Conservation (phyloP, 208 protist species). For the Crithidia acanthocephali region DNA sequence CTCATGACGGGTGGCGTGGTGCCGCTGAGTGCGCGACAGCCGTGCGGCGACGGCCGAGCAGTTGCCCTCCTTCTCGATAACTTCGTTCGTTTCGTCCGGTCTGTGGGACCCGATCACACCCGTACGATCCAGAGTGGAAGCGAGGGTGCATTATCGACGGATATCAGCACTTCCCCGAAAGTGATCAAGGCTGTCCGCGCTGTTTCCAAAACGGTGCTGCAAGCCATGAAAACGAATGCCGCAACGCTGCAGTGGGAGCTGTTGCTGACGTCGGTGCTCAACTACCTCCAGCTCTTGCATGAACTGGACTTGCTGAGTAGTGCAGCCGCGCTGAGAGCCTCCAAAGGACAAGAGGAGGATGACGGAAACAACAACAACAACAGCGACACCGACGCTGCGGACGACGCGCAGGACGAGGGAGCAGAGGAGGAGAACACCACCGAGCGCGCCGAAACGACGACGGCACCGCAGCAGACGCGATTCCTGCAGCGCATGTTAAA, state of each 20-base stretch:
- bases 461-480: constrained; percentile 1
- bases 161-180: background rate
- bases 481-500: constrained; percentile 20
- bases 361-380: background rate
- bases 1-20: constrained; percentile 82
- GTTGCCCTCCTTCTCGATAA: constrained; percentile 44
- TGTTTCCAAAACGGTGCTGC: constrained; percentile 27
- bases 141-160: background rate
- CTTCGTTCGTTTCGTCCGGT: constrained; percentile 33
- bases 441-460: background rate
- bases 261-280: constrained; percentile 26
- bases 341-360: too few relatives aligned
- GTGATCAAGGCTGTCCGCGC: constrained; percentile 19
- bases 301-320: constrained; percentile 17
- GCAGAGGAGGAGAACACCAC: background rate
- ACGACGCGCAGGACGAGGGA: background rate
- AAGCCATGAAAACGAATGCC: constrained; percentile 31
- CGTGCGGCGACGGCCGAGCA: constrained; percentile 49
- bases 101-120: too few relatives aligned
- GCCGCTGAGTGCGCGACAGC: constrained; percentile 73
- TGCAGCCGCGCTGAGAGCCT: background rate
- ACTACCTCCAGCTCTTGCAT: constrained; percentile 24
- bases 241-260: constrained; percentile 35
- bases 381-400: background rate
- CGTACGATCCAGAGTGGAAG: background rate